phyloP scores from a whole-genome alignment of 495 filamentous ascomycete species.

The Neurospora hispaniola region DNA sequence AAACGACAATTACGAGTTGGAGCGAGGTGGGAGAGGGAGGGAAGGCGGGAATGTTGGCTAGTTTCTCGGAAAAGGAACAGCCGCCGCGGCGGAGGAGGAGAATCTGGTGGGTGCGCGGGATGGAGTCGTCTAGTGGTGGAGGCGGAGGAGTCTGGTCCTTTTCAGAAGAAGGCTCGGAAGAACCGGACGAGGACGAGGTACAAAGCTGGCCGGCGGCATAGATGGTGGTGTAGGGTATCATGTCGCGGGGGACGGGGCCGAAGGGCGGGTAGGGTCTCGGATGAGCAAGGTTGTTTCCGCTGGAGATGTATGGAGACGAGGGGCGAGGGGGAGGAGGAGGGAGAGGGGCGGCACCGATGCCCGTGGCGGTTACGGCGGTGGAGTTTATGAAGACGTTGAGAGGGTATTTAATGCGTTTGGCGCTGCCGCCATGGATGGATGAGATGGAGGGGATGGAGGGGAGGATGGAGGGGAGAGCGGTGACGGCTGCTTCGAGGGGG shows the following conservation, averaged over 20 bases:
- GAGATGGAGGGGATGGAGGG: conserved; percentile 4
- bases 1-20: conserved; percentile 77
- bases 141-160: not conserved
- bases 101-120: conserved; percentile 59
- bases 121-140: conserved; percentile 21
- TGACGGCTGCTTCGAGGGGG: not conserved
- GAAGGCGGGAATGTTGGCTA: conserved; percentile 71
- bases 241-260: conserved; percentile 14
- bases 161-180: not conserved
- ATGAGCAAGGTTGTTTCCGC: conserved; percentile 37
- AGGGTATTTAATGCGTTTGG: not conserved
- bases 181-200: conserved; percentile 12
- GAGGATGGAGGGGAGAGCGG: not conserved
- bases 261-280: conserved; percentile 29
- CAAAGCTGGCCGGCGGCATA: conserved; percentile 66
- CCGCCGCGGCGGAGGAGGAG: conserved; percentile 76
- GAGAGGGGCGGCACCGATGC: conserved; percentile 63
- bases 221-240: conserved; percentile 55
- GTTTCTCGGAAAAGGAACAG: conserved; percentile 76
- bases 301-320: conserved; percentile 28
- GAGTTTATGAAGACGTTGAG: conserved; percentile 25
- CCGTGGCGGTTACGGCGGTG: conserved; percentile 62
- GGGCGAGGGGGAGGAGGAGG: conserved; percentile 24
- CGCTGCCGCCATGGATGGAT: not conserved
- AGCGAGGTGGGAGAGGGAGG: conserved; percentile 47